Evolutionary conservation across 352 stramenopile genomes (phyloP).

Genomic region (Phytopythium cucurbitacearum): DNA sequence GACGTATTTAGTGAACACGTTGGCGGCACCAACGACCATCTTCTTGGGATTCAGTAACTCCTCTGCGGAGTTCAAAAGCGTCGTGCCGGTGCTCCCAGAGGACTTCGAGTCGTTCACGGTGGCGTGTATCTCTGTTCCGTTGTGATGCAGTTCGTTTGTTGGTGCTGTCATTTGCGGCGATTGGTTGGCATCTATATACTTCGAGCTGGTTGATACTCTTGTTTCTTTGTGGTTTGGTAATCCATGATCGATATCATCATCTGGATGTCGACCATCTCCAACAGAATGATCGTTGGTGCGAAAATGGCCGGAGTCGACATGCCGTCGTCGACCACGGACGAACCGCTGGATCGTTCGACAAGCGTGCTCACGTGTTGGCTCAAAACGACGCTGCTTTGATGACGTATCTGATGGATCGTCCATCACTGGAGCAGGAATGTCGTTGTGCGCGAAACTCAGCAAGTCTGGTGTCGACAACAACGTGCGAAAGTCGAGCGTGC

Average conservation of each 20-base stretch:
- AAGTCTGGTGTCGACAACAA: conserved; percentile 27
- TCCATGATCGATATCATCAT: too few relatives aligned
- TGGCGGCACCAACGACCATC: conserved; percentile 23
- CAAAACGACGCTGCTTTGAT: not conserved
- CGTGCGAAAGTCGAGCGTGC: conserved; percentile 50
- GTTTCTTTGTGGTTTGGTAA: too few relatives aligned
- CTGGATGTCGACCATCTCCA: too few relatives aligned
- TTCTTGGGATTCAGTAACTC: conserved; percentile 19
- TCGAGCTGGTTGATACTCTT: too few relatives aligned
- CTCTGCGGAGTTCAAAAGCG: conserved; percentile 11
- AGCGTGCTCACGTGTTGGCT: conserved; percentile 14
- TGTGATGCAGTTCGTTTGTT: too few relatives aligned
- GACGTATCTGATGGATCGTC: not conserved
- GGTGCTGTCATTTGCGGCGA: too few relatives aligned
- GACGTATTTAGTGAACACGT: conserved; percentile 29
- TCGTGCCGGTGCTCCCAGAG: not conserved
- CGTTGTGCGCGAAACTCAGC: conserved; percentile 24
- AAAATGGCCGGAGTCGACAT: too few relatives aligned
- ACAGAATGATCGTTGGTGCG: too few relatives aligned
- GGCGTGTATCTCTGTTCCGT: too few relatives aligned
- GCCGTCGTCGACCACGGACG: conserved; percentile 1
- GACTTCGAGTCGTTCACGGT: too few relatives aligned
- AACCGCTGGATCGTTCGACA: conserved; percentile 20
- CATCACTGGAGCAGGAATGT: not conserved
- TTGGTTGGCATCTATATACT: too few relatives aligned